A percentile compares a stretch with the other conserved stretches of the same genome.
These are phyloP conservation scores for Leccinum uliginosum DNA, from an alignment of 768 basidiomycete species.

Conservation along the genomic window DNA sequence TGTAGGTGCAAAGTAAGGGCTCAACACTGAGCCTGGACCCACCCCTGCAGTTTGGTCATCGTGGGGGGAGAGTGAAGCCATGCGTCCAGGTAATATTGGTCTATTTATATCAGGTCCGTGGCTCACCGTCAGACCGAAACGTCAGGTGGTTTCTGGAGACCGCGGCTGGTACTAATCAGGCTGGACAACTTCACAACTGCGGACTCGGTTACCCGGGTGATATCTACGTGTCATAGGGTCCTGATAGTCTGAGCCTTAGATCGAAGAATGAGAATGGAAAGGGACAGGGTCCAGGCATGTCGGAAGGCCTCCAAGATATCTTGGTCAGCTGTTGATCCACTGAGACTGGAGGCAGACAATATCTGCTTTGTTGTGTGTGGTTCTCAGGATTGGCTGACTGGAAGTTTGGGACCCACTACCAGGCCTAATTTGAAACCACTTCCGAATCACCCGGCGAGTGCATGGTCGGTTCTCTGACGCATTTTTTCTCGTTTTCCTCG, in stretches of 20 bases:
- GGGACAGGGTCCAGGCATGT: background rate
- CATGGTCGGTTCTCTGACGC: background rate
- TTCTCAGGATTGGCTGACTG: background rate
- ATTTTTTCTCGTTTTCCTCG: slow-evolving; percentile 2
- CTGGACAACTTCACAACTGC: background rate
- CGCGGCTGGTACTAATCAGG: background rate
- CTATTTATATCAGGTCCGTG: background rate
- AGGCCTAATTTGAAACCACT: slow-evolving; percentile 2
- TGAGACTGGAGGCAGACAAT: background rate
- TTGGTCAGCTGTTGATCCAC: background rate
- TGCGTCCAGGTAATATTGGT: background rate
- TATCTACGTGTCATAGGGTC: background rate
- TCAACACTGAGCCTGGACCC: background rate
- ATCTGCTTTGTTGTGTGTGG: background rate
- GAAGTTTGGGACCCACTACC: background rate
- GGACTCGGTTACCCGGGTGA: background rate
- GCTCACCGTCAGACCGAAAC: background rate
- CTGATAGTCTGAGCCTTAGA: background rate
- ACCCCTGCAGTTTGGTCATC: background rate
- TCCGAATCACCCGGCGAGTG: background rate
- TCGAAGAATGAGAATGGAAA: background rate
- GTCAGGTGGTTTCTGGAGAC: background rate
- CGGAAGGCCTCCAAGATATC: background rate
- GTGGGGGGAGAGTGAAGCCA: background rate
- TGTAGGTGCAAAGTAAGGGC: background rate